Conservation (phyloP, 805 yeast genomes). For the Candida patagonica region DNA sequence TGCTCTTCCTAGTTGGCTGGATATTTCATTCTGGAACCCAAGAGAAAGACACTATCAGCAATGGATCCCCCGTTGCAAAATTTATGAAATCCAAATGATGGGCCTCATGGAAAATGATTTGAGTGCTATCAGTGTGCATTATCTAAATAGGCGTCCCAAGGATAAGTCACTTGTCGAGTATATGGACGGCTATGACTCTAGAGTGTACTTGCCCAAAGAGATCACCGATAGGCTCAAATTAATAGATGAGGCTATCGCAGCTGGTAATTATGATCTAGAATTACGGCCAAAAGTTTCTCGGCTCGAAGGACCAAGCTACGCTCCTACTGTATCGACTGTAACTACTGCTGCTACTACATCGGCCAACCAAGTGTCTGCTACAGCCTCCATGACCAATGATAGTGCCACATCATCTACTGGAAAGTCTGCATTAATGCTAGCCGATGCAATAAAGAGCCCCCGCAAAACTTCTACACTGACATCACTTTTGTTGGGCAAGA, state of each 20-base stretch:
- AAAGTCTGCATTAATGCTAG: constrained; percentile 2
- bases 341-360: constrained; percentile 2
- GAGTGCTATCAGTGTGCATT: constrained; percentile 56
- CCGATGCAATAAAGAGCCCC: constrained; percentile 7
- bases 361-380: not conserved
- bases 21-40: constrained; percentile 82
- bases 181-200: constrained; percentile 61
- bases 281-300: constrained; percentile 14
- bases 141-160: constrained; percentile 33
- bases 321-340: constrained; percentile 3
- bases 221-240: constrained; percentile 16
- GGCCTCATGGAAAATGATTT: constrained; percentile 91
- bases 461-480: constrained; percentile 31
- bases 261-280: constrained; percentile 24
- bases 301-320: constrained; percentile 4
- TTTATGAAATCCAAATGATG: constrained; percentile 96
- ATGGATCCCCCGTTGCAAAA: constrained; percentile 93
- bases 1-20: constrained; percentile 93
- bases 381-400: not conserved
- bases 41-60: constrained; percentile 32
- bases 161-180: constrained; percentile 41
- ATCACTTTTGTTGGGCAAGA: constrained; percentile 23
- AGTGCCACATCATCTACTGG: not conserved
- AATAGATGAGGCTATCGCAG: constrained; percentile 19
- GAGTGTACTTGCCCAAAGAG: constrained; percentile 35